These are phyloP conservation scores for Phaeosphaeria sp. DNA, from an alignment of 2,329 filamentous ascomycete genomes.

Conservation along the genomic window DNA sequence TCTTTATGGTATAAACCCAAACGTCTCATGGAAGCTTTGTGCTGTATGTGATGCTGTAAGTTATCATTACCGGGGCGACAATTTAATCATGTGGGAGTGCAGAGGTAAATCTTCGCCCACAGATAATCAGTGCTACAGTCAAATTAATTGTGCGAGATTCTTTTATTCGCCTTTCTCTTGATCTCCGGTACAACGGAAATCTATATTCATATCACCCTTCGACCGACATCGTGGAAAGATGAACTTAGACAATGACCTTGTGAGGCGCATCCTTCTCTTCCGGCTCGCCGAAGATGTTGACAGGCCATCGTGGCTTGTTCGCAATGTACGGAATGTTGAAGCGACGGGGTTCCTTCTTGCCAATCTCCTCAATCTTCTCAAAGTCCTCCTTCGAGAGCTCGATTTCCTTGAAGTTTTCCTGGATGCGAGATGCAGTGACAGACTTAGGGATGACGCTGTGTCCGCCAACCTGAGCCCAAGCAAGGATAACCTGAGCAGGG, in stretches of 20 bases:
- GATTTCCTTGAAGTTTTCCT: conserved; percentile 42
- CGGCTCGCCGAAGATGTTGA: conserved; percentile 63
- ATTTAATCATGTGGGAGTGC: too few species aligned
- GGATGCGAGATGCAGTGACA: conserved; percentile 37
- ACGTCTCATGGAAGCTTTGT: too few species aligned
- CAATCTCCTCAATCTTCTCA: conserved; percentile 52
- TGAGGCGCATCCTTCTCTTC: conserved; percentile 60
- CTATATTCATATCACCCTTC: background rate
- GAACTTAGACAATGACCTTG: conserved; percentile 49
- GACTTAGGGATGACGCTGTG: conserved; percentile 43
- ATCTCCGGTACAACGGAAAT: background rate
- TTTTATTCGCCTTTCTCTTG: background rate
- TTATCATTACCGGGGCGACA: too few species aligned
- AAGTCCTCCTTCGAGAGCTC: conserved; percentile 36
- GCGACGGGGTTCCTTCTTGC: conserved; percentile 69
- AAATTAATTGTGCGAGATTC: too few species aligned
- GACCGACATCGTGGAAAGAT: background rate
- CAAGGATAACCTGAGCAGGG: conserved; percentile 79
- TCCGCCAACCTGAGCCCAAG: conserved; percentile 79
- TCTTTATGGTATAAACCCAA: too few species aligned
- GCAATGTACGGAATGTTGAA: conserved; percentile 50
- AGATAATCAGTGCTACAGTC: too few species aligned
- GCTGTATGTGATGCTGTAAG: too few species aligned
- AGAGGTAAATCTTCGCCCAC: too few species aligned
- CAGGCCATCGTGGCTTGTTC: conserved; percentile 63